Evolutionary conservation across 305 asterid genomes (phyloP).

Genomic region (Ilex paraguariensis): DNA sequence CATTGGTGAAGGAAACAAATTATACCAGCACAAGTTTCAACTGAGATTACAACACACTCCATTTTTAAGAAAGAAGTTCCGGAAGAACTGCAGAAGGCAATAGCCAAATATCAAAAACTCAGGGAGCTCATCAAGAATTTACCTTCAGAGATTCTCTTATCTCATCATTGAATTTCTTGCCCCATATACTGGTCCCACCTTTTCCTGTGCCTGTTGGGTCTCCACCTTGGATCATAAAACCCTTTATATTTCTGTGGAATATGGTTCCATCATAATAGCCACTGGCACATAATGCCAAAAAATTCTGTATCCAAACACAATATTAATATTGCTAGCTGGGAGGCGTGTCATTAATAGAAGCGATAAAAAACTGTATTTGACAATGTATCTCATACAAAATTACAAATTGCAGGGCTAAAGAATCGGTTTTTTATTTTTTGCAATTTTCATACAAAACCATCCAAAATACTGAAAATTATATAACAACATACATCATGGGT

Average conservation of each 20-base stretch:
- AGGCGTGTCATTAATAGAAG: neutral
- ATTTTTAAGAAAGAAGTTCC: too few relatives aligned
- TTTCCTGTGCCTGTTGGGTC: slow-evolving; percentile 94
- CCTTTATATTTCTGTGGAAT: slow-evolving; percentile 91
- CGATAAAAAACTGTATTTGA: slow-evolving; percentile 3
- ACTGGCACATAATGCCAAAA: slow-evolving; percentile 86
- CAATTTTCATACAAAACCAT: too few relatives aligned
- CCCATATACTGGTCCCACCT: slow-evolving; percentile 97
- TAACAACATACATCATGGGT: too few relatives aligned
- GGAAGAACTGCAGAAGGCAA: too few relatives aligned
- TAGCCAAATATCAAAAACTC: slow-evolving; percentile 5
- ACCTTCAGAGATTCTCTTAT: slow-evolving; percentile 97
- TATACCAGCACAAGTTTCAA: too few relatives aligned
- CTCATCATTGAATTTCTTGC: slow-evolving; percentile 86
- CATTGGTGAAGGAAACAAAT: too few relatives aligned
- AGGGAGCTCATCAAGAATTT: slow-evolving; percentile 13
- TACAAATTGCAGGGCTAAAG: neutral
- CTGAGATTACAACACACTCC: too few relatives aligned
- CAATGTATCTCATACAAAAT: neutral
- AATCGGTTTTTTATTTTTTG: neutral
- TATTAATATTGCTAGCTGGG: neutral
- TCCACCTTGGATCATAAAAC: slow-evolving; percentile 98
- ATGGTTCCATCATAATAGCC: slow-evolving; percentile 92
- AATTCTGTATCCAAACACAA: slow-evolving; percentile 47
- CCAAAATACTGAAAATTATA: too few relatives aligned